These are phyloP conservation scores for Naganishia sp. DNA, from an alignment of 1,284 basidiomycete species.

Conservation along the genomic window DNA sequence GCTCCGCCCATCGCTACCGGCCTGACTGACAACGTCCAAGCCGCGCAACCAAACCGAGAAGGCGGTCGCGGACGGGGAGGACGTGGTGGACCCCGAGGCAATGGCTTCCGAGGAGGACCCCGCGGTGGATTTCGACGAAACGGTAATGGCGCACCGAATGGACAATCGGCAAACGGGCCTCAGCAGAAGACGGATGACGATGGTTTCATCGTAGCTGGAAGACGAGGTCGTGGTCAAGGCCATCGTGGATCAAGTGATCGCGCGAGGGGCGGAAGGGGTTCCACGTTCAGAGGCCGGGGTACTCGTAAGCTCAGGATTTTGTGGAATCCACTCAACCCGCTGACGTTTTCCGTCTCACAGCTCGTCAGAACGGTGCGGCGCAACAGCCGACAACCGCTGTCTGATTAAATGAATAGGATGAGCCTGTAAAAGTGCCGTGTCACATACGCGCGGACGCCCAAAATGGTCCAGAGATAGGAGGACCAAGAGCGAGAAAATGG, in stretches of 20 bases:
- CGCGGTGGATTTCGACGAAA: slow-evolving; percentile 19
- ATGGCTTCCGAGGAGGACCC: slow-evolving; percentile 18
- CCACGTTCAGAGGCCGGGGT: slow-evolving; percentile 20
- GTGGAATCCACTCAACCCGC: too few relatives aligned
- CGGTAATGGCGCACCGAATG: not conserved
- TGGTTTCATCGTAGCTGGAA: slow-evolving; percentile 28
- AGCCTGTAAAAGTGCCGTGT: too few relatives aligned
- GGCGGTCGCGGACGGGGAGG: slow-evolving; percentile 26
- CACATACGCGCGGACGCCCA: not conserved
- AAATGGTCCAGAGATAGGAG: not conserved
- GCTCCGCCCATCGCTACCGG: slow-evolving; percentile 9
- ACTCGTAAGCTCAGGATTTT: slow-evolving; percentile 1
- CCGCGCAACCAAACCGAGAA: not conserved
- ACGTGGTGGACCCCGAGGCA: slow-evolving; percentile 20
- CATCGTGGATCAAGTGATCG: slow-evolving; percentile 7
- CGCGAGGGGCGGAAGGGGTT: slow-evolving; percentile 16
- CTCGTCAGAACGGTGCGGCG: slow-evolving; percentile 6
- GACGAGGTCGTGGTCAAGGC: not conserved
- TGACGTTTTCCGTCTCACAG: not conserved
- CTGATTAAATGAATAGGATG: not conserved
- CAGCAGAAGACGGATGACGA: slow-evolving; percentile 8
- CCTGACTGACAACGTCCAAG: slow-evolving; percentile 1
- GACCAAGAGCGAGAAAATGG: not conserved
- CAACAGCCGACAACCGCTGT: slow-evolving; percentile 3
- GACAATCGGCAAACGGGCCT: not conserved